Evolutionary conservation across 2,329 filamentous ascomycete genomes (phyloP).

Genomic region (Scytalidium sp.): DNA sequence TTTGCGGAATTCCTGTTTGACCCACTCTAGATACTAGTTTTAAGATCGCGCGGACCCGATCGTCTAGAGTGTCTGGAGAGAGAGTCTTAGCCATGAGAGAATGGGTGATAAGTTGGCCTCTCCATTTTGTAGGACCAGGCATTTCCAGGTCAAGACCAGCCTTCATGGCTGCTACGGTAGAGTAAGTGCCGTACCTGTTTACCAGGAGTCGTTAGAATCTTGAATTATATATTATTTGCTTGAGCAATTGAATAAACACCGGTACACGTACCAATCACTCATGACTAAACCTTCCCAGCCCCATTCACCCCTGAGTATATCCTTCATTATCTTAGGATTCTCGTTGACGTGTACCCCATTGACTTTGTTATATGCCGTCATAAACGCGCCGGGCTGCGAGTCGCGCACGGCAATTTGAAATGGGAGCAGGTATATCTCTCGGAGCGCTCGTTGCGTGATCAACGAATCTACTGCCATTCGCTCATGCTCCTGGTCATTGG

Average conservation of each 20-base stretch:
- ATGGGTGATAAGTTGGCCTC: constrained; percentile 6
- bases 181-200: constrained; percentile 43
- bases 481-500: constrained; percentile 38
- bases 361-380: constrained; percentile 43
- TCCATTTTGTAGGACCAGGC: constrained; percentile 42
- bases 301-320: constrained; percentile 39
- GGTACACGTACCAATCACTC: constrained; percentile 40
- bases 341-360: constrained; percentile 41
- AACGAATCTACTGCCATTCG: constrained; percentile 30
- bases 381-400: constrained; percentile 37
- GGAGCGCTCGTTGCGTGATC: constrained; percentile 32
- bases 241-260: not conserved
- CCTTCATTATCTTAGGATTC: constrained; percentile 31
- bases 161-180: constrained; percentile 43
- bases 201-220: not conserved
- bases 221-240: no score
- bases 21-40: constrained; percentile 10
- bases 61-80: constrained; percentile 8
- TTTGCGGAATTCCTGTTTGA: constrained; percentile 15
- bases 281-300: constrained; percentile 40
- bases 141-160: constrained; percentile 56
- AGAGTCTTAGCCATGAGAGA: constrained; percentile 11
- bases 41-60: constrained; percentile 11
- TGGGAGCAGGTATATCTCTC: constrained; percentile 40
- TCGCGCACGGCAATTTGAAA: constrained; percentile 40